These are phyloP conservation scores for Hyaloscypha hepaticicola DNA, from an alignment of 495 filamentous ascomycete species.

Conservation along the genomic window DNA sequence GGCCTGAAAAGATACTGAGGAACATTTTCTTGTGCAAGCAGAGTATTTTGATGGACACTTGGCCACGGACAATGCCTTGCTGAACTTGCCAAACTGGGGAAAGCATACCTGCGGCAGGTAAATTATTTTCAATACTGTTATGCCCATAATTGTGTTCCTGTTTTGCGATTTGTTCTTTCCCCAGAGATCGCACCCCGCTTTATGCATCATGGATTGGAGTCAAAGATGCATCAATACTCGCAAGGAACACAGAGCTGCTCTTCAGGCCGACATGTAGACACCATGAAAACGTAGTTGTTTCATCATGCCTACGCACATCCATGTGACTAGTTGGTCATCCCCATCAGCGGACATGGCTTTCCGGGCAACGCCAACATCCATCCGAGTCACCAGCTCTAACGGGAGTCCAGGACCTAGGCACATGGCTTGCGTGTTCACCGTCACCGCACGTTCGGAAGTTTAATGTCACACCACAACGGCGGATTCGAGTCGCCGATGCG, in stretches of 20 bases:
- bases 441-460: neutral
- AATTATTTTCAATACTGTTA: neutral
- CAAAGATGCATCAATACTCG: neutral
- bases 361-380: neutral
- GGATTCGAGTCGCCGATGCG: neutral
- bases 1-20: neutral
- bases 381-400: neutral
- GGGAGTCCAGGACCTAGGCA: neutral
- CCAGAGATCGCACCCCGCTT: neutral
- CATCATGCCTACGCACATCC: neutral
- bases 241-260: neutral
- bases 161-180: neutral
- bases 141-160: neutral
- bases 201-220: neutral
- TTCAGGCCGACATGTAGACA: neutral
- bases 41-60: neutral
- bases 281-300: neutral
- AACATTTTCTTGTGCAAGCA: neutral
- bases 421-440: neutral
- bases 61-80: neutral
- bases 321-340: neutral
- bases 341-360: neutral
- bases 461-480: neutral
- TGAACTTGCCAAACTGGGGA: neutral
- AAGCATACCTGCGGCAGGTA: neutral